Evolutionary conservation across 495 filamentous ascomycete genomes (phyloP), one percentile per base, ranked within the genome.

Genomic region (Neurospora sp.): DNA sequence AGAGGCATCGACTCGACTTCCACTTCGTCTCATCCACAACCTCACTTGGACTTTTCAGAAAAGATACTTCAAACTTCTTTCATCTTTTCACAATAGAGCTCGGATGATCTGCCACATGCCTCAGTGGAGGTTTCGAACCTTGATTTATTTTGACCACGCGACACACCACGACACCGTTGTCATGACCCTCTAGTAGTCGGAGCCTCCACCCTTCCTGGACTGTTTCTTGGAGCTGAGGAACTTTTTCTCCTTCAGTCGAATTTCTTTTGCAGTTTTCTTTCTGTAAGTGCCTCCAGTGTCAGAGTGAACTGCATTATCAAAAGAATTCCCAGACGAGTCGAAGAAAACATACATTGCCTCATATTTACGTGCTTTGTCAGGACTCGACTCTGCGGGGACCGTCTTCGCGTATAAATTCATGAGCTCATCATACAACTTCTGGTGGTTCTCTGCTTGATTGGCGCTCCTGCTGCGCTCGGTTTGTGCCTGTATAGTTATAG

Each of bases 181-280:
- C 69, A 3, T 18, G 5, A 4, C 69, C 7, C 69, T 37, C 69
- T 69, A 75, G 66, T 71, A 79, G 10, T 77, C 71, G 1, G 6
- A 62, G 7, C 39, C 62, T 31, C 75, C 75, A 16, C 88, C 84
- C 80, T 86, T 88, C 31, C 94, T 88, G 73, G 84, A 86, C 35
- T 85, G 86, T 82, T 98, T 98, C 84, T 98, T 98, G 69, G 84
- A 88, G 76, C 91, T 90, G 70, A 92, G 92, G 38, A 85, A 76
- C 82, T 96, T 97, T 83, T 98, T 98, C 18, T 78, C 81, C 78
- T 85, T 89, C 42, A 97, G 74, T 70, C 94, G 84, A n/a, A 82
- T 79, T 73, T 93, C 89, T 72, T 91, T 93, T 72, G 91, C 91
- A 23, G 87, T 85, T 71, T 90, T 90, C 82, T 93, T 86, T 73